These are phyloP conservation scores for Marvania coccoides DNA, from an alignment of 139 green algal species.

Conservation along the genomic window DNA sequence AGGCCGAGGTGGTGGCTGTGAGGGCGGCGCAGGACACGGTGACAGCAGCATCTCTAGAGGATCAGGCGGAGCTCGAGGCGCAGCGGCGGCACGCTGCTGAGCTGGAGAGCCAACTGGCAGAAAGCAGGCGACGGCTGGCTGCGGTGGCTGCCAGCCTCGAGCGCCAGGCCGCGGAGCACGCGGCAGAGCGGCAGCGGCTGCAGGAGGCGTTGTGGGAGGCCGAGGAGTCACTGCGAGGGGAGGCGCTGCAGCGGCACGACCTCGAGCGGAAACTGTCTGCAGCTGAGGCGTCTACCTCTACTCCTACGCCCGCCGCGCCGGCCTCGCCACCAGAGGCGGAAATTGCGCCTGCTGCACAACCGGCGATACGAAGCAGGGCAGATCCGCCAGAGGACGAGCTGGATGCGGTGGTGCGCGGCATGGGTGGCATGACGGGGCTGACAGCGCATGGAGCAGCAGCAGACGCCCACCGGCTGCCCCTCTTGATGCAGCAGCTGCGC, in stretches of 20 bases:
- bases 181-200: constrained; percentile 15
- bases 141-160: not conserved
- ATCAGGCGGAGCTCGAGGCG: not conserved
- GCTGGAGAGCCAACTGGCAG: constrained; percentile 11
- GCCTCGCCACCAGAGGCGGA: not conserved
- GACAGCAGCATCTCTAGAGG: constrained; percentile 1
- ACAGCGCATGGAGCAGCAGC: not conserved
- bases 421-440: not conserved
- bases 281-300: not conserved
- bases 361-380: not conserved
- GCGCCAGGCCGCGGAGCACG: not conserved
- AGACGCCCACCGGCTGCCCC: not conserved
- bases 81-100: not conserved
- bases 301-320: not conserved
- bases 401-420: not conserved
- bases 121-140: not conserved
- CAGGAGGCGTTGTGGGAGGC: constrained; percentile 24
- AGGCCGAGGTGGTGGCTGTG: not conserved
- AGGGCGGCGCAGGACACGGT: constrained; percentile 3
- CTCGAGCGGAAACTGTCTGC: constrained; percentile 9
- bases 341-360: not conserved
- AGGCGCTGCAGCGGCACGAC: not conserved
- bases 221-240: constrained; percentile 2
- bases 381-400: not conserved
- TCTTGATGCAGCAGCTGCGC: constrained; percentile 14